Conservation (phyloP, 371 early-diverging fungal species). For the Rhizomucor miehei region DNA sequence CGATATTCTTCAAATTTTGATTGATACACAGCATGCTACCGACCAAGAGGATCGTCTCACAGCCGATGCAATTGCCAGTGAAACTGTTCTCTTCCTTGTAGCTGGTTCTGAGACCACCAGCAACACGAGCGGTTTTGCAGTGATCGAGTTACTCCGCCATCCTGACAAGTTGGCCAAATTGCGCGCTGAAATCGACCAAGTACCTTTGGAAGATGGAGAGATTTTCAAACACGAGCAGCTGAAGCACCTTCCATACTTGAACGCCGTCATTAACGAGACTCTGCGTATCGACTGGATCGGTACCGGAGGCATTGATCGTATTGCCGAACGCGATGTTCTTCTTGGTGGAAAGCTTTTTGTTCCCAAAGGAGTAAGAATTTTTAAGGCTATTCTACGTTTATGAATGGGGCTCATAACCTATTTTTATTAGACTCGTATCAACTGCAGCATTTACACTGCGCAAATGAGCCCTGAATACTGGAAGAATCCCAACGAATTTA, state of each 20-base stretch:
- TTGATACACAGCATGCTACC: conserved; percentile 22
- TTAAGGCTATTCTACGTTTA: background rate
- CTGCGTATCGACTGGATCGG: conserved; percentile 30
- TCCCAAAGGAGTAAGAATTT: conserved; percentile 14
- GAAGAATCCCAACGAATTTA: conserved; percentile 20
- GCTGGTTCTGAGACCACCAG: conserved; percentile 44
- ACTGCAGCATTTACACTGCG: conserved; percentile 12
- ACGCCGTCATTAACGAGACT: conserved; percentile 38
- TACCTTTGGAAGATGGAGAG: conserved; percentile 4
- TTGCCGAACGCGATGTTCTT: conserved; percentile 11
- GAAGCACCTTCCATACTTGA: conserved; percentile 31
- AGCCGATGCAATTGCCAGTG: conserved; percentile 27
- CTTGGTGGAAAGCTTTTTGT: conserved; percentile 14
- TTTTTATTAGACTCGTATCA: conserved; percentile 5
- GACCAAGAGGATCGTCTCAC: conserved; percentile 26
- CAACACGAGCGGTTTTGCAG: conserved; percentile 31
- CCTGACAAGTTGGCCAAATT: conserved; percentile 24
- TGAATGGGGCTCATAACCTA: too few relatives aligned
- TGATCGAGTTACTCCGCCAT: conserved; percentile 26
- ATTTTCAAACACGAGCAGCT: conserved; percentile 31
- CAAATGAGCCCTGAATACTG: conserved; percentile 26
- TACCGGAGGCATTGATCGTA: conserved; percentile 20
- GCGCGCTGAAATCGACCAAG: conserved; percentile 25
- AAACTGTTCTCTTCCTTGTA: conserved; percentile 33
- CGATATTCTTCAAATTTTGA: conserved; percentile 39